Percentiles rank a stretch among this genome's conserved stretches.
These are phyloP conservation scores for Lagenidium sp. DNA, from an alignment of 352 stramenopile species.

Conservation along the genomic window DNA sequence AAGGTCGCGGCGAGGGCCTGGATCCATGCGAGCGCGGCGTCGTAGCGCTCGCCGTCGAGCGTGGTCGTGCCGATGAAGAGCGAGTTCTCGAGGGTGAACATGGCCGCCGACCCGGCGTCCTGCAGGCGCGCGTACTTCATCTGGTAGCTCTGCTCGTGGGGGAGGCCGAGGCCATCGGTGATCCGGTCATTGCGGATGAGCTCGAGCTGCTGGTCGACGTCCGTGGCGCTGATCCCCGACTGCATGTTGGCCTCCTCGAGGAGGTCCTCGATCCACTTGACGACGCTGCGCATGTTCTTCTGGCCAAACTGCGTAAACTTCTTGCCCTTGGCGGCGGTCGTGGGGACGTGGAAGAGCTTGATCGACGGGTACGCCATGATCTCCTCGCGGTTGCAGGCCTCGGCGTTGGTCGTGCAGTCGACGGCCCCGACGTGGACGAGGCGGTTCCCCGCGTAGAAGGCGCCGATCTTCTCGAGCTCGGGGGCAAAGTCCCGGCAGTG, in stretches of 20 bases:
- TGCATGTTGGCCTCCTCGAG: slow-evolving; percentile 41
- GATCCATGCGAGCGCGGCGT: slow-evolving; percentile 55
- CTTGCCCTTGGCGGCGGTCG: slow-evolving; percentile 12
- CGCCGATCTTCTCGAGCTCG: slow-evolving; percentile 56
- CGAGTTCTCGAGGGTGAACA: slow-evolving; percentile 63
- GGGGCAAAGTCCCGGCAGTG: slow-evolving; percentile 77
- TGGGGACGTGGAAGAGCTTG: slow-evolving; percentile 64
- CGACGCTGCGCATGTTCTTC: slow-evolving; percentile 31
- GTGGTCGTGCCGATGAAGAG: slow-evolving; percentile 60
- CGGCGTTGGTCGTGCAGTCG: slow-evolving; percentile 55
- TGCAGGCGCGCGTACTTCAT: slow-evolving; percentile 63
- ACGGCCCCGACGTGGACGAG: slow-evolving; percentile 61
- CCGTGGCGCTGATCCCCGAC: slow-evolving; percentile 35
- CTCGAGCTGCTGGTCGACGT: slow-evolving; percentile 34
- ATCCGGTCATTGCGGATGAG: slow-evolving; percentile 33
- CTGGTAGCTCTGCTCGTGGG: slow-evolving; percentile 33
- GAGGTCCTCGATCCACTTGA: slow-evolving; percentile 55
- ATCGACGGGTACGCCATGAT: slow-evolving; percentile 57
- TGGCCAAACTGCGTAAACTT: slow-evolving; percentile 22
- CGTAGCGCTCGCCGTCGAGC: slow-evolving; percentile 55
- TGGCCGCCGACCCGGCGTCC: slow-evolving; percentile 50
- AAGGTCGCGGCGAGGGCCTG: slow-evolving; percentile 47
- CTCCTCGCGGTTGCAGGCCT: slow-evolving; percentile 50
- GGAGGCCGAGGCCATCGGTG: slow-evolving; percentile 14
- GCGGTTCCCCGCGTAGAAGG: slow-evolving; percentile 47